phyloP scores from a whole-genome alignment of 2,329 filamentous ascomycete species.

The Coniella lustricola region DNA sequence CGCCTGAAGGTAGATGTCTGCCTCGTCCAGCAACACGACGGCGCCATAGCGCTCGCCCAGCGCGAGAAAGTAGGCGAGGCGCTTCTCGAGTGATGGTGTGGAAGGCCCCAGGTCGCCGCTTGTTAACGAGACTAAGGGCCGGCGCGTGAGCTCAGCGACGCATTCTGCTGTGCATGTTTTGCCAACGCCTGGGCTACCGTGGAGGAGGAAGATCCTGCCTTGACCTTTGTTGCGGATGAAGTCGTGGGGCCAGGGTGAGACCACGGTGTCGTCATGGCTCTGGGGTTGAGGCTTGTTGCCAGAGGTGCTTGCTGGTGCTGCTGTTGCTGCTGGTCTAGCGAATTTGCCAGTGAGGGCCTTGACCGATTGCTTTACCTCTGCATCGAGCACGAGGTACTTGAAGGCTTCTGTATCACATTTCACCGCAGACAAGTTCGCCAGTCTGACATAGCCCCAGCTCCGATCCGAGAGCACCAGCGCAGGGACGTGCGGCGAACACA shows the following conservation, averaged over 20 bases:
- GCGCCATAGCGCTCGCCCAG: slow-evolving; percentile 43
- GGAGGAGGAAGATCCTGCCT: slow-evolving; percentile 43
- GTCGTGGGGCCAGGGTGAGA: slow-evolving; percentile 39
- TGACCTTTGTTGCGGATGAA: slow-evolving; percentile 45
- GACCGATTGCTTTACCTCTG: slow-evolving; percentile 40
- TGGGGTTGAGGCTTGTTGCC: no score
- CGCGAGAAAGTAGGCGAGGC: slow-evolving; percentile 38
- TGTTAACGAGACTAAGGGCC: slow-evolving; percentile 45
- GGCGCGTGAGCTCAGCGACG: slow-evolving; percentile 42
- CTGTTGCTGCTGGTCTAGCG: slow-evolving; percentile 20
- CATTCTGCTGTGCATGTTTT: slow-evolving; percentile 52
- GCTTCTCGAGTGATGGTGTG: slow-evolving; percentile 30
- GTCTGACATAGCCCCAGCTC: slow-evolving; percentile 36
- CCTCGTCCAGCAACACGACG: slow-evolving; percentile 51
- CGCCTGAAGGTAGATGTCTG: slow-evolving; percentile 52
- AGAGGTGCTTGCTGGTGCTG: no score
- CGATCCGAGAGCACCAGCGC: slow-evolving; percentile 40
- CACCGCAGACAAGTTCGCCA: slow-evolving; percentile 33
- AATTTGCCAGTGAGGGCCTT: slow-evolving; percentile 42
- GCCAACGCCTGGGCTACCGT: slow-evolving; percentile 47
- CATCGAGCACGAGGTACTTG: slow-evolving; percentile 42
- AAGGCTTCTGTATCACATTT: slow-evolving; percentile 40
- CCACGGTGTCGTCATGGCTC: slow-evolving; percentile 25
- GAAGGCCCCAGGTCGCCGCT: slow-evolving; percentile 40
- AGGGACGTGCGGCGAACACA: slow-evolving; percentile 36